These are phyloP conservation scores for Cordyceps sp. DNA, from an alignment of 2,329 filamentous ascomycete genomes.

Conservation along the genomic window DNA sequence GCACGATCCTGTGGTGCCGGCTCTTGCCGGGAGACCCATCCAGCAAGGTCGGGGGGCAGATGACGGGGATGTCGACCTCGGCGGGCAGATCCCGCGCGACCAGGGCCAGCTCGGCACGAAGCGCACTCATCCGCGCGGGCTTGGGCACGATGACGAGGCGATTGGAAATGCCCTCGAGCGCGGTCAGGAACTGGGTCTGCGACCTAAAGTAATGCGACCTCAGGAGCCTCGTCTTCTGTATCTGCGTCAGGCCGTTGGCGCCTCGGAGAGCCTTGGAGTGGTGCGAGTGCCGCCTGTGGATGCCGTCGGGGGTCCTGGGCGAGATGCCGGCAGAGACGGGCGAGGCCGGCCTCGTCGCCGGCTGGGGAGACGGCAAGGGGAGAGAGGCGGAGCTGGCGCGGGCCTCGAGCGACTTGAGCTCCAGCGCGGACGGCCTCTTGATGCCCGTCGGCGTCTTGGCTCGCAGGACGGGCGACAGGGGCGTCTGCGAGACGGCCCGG, in stretches of 20 bases:
- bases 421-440: slow-evolving; percentile 31
- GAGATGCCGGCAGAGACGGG: slow-evolving; percentile 37
- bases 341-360: slow-evolving; percentile 35
- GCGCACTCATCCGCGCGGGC: slow-evolving; percentile 60
- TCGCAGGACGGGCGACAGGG: slow-evolving; percentile 8
- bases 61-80: slow-evolving; percentile 69
- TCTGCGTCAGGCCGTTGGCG: slow-evolving; percentile 42
- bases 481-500: slow-evolving; percentile 8
- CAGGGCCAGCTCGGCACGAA: slow-evolving; percentile 65
- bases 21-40: slow-evolving; percentile 61
- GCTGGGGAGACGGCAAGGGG: slow-evolving; percentile 41
- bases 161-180: slow-evolving; percentile 71
- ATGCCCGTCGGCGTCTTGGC: slow-evolving; percentile 15
- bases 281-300: slow-evolving; percentile 44
- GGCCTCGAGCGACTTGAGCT: slow-evolving; percentile 38
- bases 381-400: slow-evolving; percentile 52
- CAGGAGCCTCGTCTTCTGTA: slow-evolving; percentile 55
- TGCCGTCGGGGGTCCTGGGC: slow-evolving; percentile 27
- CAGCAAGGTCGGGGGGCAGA: slow-evolving; percentile 59
- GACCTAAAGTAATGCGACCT: slow-evolving; percentile 72
- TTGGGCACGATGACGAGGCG: slow-evolving; percentile 72
- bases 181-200: slow-evolving; percentile 65
- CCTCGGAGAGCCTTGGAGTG: slow-evolving; percentile 38
- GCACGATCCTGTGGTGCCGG: slow-evolving; percentile 66
- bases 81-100: slow-evolving; percentile 69